phyloP scores from a whole-genome alignment of 2,329 filamentous ascomycete species.

The Fusarium subtropicale region DNA sequence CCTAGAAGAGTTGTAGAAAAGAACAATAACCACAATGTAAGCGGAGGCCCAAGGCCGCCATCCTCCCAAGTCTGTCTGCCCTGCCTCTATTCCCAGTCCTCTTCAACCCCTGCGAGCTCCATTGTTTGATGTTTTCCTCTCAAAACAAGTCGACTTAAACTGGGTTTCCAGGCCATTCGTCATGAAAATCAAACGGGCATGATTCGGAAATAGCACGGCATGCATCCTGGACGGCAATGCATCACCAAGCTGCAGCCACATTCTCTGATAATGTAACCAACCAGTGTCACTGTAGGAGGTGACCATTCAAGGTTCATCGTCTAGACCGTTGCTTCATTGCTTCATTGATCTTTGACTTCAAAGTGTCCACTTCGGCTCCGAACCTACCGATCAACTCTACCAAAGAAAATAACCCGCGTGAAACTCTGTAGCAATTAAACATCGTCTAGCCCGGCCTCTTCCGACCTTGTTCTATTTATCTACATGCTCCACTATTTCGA shows the following conservation, averaged over 20 bases:
- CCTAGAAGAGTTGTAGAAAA: neutral
- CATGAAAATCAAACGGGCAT: slow-evolving; percentile 31
- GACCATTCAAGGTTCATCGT: slow-evolving; percentile 15
- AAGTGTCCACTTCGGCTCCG: slow-evolving; percentile 40
- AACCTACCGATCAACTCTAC: slow-evolving; percentile 6
- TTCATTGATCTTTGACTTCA: neutral
- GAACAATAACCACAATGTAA: neutral
- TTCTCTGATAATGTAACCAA: slow-evolving; percentile 4
- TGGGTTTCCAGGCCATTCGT: slow-evolving; percentile 18
- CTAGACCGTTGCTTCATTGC: neutral
- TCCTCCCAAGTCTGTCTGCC: neutral
- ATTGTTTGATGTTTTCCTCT: slow-evolving; percentile 34
- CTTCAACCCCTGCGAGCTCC: slow-evolving; percentile 12
- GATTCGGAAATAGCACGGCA: slow-evolving; percentile 42
- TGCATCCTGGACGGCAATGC: slow-evolving; percentile 10
- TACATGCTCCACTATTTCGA: slow-evolving; percentile 21
- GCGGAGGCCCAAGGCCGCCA: slow-evolving; percentile 34
- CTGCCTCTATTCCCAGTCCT: slow-evolving; percentile 31
- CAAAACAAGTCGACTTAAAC: slow-evolving; percentile 20
- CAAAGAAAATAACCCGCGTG: slow-evolving; percentile 32
- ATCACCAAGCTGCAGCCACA: slow-evolving; percentile 17
- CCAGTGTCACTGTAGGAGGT: neutral
- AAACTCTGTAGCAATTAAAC: neutral
- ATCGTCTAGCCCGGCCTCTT: slow-evolving; percentile 35
- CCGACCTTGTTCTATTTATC: slow-evolving; percentile 31